phyloP scores from a whole-genome alignment of 1,284 basidiomycete species.

The Trichosporon ovoides region DNA sequence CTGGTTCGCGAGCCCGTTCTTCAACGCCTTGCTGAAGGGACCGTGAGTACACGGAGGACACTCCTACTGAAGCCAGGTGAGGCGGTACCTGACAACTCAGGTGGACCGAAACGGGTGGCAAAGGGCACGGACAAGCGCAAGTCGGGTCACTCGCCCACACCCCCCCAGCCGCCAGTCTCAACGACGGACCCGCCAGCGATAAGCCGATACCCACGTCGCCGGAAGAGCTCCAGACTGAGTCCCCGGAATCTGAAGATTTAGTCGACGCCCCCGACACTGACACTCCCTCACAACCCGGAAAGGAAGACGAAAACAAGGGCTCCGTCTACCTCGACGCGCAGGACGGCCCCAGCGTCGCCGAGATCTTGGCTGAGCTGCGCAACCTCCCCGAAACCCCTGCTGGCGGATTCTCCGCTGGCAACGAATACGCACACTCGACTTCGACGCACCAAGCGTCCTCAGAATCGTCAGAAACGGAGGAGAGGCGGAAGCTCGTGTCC shows the following conservation, averaged over 20 bases:
- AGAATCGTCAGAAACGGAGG: background rate
- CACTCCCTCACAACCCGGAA: background rate
- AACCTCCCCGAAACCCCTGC: conserved; percentile 27
- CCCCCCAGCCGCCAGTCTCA: background rate
- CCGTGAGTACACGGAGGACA: conserved; percentile 26
- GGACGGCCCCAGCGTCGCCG: conserved; percentile 24
- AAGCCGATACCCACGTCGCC: background rate
- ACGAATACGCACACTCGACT: no score
- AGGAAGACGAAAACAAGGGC: conserved; percentile 14
- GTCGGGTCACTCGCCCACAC: background rate
- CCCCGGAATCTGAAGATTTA: background rate
- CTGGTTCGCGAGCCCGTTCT: conserved; percentile 46
- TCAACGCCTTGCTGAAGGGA: conserved; percentile 39
- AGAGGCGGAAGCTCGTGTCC: background rate
- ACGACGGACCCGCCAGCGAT: background rate
- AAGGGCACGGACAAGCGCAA: background rate
- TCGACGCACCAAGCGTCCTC: background rate
- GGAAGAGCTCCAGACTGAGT: background rate
- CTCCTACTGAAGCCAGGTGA: background rate
- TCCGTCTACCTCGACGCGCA: conserved; percentile 42
- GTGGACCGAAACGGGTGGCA: conserved; percentile 4
- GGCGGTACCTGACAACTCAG: background rate
- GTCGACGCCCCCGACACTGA: conserved; percentile 1
- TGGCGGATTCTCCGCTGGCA: background rate
- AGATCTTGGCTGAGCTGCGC: conserved; percentile 34